Base-by-base conservation (phyloP, 192 early-diverging fungal species). In the Phycomyces nitens region DNA sequence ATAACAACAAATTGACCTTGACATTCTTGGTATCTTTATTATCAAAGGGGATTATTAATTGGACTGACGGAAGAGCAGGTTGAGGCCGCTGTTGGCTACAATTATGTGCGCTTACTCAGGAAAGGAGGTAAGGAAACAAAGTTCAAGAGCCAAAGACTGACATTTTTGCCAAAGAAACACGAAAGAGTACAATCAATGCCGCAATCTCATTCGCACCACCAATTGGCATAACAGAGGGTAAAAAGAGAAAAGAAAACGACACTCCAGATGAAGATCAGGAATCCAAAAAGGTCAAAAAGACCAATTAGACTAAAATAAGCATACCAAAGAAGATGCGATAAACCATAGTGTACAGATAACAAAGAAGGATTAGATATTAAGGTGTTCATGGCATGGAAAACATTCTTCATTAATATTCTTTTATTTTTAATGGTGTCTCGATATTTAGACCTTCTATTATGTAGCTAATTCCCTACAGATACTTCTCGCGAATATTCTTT, bases 401-500 rank as follows among this genome's bases (percentile, higher is more conserved):
- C 29, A 34, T 7, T 34, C 29, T 34, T 34, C 29, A 34, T 34
- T 34, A 34, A 34, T 34, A 34, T 34, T 34, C 29, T 34, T 34
- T 34, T 34, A 34, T 7, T 34, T 34, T 34, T 34, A 34, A 2
- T 34, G 29, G 29, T 34, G 2, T 34, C 7, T 2, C 7, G 7
- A 34, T 34, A 7, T 7, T 34, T 34, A 7, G 29, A 5, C 29
- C 29, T 34, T 34, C 29, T 34, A 34, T 34, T 34, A 34, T 34
- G 3, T 34, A 34, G 2, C 3, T 34, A n/a, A 34, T 34, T 34
- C 29, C 29, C 29, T 34, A 34, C 29, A 34, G 29, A 34, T 58
- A 75, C 5, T 61, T 54, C 18, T 65, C 51, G 52, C 68, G 70
- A 40, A 78, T 68, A 5, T 53, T 50, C 41, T 71, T 74, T 24